phyloP scores from a whole-genome alignment of 345 rosid species.

The Conringia planisiliqua region DNA sequence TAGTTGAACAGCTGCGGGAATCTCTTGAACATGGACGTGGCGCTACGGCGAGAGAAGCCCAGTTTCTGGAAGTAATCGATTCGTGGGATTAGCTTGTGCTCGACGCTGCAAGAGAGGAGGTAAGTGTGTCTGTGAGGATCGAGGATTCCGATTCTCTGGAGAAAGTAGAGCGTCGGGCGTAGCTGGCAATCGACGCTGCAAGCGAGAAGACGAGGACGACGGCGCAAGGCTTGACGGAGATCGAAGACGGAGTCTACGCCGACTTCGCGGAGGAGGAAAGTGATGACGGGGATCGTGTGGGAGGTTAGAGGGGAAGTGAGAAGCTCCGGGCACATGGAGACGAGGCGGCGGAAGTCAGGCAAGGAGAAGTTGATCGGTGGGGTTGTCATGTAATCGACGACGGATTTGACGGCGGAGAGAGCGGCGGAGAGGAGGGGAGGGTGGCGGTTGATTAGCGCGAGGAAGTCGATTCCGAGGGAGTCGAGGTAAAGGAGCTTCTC shows the following conservation, averaged over 20 bases:
- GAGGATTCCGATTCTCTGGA: constrained; percentile 66
- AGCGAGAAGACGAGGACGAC: constrained; percentile 80
- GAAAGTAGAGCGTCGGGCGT: constrained; percentile 78
- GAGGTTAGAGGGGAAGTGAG: constrained; percentile 43
- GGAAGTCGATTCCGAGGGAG: constrained; percentile 70
- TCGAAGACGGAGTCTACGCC: constrained; percentile 45
- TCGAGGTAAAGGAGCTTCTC: constrained; percentile 77
- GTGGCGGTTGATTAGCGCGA: constrained; percentile 49
- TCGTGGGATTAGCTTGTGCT: constrained; percentile 61
- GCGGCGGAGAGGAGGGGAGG: constrained; percentile 53
- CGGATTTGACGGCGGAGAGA: constrained; percentile 54
- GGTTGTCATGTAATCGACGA: constrained; percentile 56
- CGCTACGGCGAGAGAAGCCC: constrained; percentile 58
- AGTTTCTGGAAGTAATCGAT: constrained; percentile 59
- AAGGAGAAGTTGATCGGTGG: constrained; percentile 45
- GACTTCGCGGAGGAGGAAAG: constrained; percentile 93
- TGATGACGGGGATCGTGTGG: constrained; percentile 53
- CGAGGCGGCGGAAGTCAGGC: constrained; percentile 59
- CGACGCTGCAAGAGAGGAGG: constrained; percentile 81
- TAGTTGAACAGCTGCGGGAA: constrained; percentile 81
- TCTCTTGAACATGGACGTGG: constrained; percentile 61
- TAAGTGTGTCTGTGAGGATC: constrained; percentile 64
- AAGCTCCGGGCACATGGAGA: constrained; percentile 74
- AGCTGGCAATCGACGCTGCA: constrained; percentile 57
- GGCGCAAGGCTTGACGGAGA: constrained; percentile 53